These are phyloP conservation scores for Panicum hallii DNA, from an alignment of 202 grass and related monocot species.

Conservation along the genomic window DNA sequence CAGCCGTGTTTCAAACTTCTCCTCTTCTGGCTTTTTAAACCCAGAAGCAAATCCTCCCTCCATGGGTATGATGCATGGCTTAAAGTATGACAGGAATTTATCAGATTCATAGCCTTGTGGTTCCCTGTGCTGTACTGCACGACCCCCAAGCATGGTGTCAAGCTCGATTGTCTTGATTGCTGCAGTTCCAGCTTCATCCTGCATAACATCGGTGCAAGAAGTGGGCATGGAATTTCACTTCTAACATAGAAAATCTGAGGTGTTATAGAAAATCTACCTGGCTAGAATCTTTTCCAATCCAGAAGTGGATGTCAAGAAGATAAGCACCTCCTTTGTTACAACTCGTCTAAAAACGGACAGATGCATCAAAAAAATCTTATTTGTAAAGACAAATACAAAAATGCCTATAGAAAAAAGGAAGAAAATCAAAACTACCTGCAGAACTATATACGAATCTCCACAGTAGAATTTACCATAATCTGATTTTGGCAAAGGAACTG, in stretches of 20 bases:
- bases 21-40: conserved; percentile 77
- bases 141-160: conserved; percentile 84
- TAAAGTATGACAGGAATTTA: conserved; percentile 96
- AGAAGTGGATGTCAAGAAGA: conserved; percentile 88
- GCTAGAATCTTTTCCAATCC: conserved; percentile 95
- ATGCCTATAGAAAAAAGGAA: background rate
- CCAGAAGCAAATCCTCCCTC: conserved; percentile 91
- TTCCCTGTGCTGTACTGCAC: conserved; percentile 92
- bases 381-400: conserved; percentile 14
- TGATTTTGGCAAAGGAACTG: conserved; percentile 73
- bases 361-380: conserved; percentile 12
- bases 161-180: conserved; percentile 94
- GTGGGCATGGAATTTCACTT: conserved; percentile 27
- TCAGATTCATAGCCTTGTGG: conserved; percentile 89
- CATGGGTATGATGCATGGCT: conserved; percentile 96
- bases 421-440: conserved; percentile 58
- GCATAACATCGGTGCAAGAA: conserved; percentile 35
- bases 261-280: conserved; percentile 55
- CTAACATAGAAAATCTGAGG: conserved; percentile 18
- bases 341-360: conserved; percentile 62
- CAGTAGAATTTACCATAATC: conserved; percentile 88
- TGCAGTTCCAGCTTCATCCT: conserved; percentile 96
- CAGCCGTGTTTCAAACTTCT: conserved; percentile 71
- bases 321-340: conserved; percentile 68
- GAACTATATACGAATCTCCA: conserved; percentile 93